Percentiles rank a stretch among this genome's conserved stretches.
Conservation (phyloP, 1,284 basidiomycete genomes). For the Fomitiporia mediterranea region DNA sequence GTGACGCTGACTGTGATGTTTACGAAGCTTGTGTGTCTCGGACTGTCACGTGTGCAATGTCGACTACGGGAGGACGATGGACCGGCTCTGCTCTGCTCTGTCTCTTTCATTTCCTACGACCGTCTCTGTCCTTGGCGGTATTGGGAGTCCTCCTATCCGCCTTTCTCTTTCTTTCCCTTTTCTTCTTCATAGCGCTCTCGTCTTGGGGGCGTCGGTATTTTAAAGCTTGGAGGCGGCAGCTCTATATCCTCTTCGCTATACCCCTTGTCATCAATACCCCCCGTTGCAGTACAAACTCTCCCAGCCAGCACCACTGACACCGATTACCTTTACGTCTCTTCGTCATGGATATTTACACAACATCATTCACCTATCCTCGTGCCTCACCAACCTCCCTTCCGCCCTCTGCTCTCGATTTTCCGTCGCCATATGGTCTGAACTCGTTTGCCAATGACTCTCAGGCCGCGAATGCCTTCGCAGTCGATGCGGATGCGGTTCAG, state of each 20-base stretch:
- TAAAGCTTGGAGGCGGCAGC: constrained; percentile 7
- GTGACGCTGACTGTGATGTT: neutral
- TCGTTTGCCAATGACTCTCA: constrained; percentile 27
- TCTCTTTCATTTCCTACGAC: neutral
- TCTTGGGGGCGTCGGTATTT: constrained; percentile 18
- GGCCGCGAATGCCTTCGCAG: constrained; percentile 31
- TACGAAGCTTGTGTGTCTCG: neutral
- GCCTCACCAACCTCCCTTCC: constrained; percentile 57
- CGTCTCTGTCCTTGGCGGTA: neutral
- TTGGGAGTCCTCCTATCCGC: constrained; percentile 25
- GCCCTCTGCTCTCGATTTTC: constrained; percentile 60
- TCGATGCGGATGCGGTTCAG: constrained; percentile 71
- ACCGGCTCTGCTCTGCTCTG: neutral
- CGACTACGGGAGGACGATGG: too few species aligned
- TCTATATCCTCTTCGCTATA: constrained; percentile 21
- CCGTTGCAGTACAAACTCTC: neutral
- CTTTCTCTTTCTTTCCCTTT: constrained; percentile 25
- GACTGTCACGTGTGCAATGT: neutral
- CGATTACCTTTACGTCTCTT: constrained; percentile 1
- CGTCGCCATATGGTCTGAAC: constrained; percentile 37
- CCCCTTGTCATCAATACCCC: constrained; percentile 19
- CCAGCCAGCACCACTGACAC: neutral
- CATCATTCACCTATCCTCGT: constrained; percentile 85
- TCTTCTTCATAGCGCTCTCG: constrained; percentile 24
- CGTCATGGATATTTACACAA: constrained; percentile 89